Evolutionary conservation across 2,329 filamentous ascomycete genomes (phyloP).

Genomic region (Cadophora sp.): DNA sequence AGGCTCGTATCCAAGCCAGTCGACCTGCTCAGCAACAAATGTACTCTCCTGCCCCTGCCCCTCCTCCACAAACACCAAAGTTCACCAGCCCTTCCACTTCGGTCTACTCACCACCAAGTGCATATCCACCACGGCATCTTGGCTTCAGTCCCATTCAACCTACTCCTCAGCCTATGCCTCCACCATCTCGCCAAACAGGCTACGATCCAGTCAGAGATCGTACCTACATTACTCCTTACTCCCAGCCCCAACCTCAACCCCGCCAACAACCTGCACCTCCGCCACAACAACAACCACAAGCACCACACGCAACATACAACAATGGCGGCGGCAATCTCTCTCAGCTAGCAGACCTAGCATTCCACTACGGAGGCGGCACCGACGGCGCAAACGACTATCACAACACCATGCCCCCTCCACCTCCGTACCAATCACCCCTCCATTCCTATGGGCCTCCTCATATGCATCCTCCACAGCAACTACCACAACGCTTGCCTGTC

Average conservation of each 20-base stretch:
- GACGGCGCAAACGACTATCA: slow-evolving; percentile 3
- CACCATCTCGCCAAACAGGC: slow-evolving; percentile 26
- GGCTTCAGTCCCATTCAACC: slow-evolving; percentile 12
- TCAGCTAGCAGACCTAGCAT: slow-evolving; percentile 7
- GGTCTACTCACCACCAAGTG: slow-evolving; percentile 13
- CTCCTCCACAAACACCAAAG: not conserved
- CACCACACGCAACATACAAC: slow-evolving; percentile 12
- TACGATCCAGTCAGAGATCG: slow-evolving; percentile 36
- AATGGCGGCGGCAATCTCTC: slow-evolving; percentile 18
- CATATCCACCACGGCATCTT: not conserved
- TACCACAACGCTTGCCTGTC: not conserved
- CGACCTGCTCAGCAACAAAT: not conserved
- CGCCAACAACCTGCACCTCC: slow-evolving; percentile 25
- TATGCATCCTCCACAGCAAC: not conserved
- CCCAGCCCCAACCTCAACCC: slow-evolving; percentile 26
- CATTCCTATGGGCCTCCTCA: slow-evolving; percentile 22
- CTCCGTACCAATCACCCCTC: slow-evolving; percentile 9
- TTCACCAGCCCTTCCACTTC: not conserved
- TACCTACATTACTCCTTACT: slow-evolving; percentile 23
- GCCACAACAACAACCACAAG: not conserved
- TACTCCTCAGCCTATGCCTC: slow-evolving; percentile 4
- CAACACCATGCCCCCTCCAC: not conserved
- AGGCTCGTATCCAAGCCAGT: slow-evolving; percentile 6
- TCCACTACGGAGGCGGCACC: slow-evolving; percentile 1
- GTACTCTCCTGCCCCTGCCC: not conserved